Evolutionary conservation across 2,329 filamentous ascomycete genomes (phyloP).

Genomic region (Colletotrichum tropicale): DNA sequence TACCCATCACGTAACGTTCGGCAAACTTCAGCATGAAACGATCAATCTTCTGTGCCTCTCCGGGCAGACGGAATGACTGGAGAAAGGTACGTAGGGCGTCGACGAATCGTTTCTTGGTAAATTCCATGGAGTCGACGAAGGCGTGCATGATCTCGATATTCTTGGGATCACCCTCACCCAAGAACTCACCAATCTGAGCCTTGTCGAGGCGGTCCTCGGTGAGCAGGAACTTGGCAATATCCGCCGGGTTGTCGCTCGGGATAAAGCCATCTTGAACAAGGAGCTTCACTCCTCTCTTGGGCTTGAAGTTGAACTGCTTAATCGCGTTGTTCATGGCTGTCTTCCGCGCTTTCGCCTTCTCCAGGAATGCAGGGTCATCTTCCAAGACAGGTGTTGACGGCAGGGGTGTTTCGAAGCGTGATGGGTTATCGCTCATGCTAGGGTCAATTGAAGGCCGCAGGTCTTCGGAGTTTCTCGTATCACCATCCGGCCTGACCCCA

Average conservation of each 20-base stretch:
- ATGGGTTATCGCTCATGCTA: slow-evolving; percentile 61
- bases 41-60: slow-evolving; percentile 98
- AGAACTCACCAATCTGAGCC: slow-evolving; percentile 87
- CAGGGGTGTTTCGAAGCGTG: slow-evolving; percentile 63
- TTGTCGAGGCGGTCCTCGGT: slow-evolving; percentile 88
- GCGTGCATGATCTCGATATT: slow-evolving; percentile 92
- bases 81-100: slow-evolving; percentile 90
- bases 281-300: slow-evolving; percentile 88
- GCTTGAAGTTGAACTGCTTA: slow-evolving; percentile 95
- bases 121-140: slow-evolving; percentile 96
- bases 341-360: slow-evolving; percentile 92
- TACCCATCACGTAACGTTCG: slow-evolving; percentile 91
- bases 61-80: slow-evolving; percentile 92
- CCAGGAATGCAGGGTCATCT: slow-evolving; percentile 92
- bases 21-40: slow-evolving; percentile 99
- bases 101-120: slow-evolving; percentile 88
- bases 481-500: slow-evolving; percentile 30
- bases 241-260: slow-evolving; percentile 73
- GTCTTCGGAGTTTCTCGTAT: slow-evolving; percentile 42
- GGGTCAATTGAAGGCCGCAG: slow-evolving; percentile 73
- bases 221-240: slow-evolving; percentile 84
- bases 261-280: slow-evolving; percentile 89
- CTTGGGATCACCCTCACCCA: slow-evolving; percentile 90
- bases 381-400: slow-evolving; percentile 75
- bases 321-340: slow-evolving; percentile 90